Conservation (phyloP, 164 flowering plant genomes). For the Stephania cephalantha region DNA sequence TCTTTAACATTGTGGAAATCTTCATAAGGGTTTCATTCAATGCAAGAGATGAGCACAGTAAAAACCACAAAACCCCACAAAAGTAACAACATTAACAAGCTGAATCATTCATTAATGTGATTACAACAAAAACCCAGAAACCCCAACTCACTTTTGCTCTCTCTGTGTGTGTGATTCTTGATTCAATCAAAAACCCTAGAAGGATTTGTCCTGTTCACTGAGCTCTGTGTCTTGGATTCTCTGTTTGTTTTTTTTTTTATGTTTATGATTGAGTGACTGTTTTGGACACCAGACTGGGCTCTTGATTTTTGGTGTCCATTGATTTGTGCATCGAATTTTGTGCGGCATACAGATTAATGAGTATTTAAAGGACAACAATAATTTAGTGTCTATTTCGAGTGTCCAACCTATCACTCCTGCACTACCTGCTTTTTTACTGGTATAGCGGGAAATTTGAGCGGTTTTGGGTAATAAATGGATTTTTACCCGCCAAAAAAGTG, state of each 20-base stretch:
- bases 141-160: background rate
- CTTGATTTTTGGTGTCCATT: too few species aligned
- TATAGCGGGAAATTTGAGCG: slow-evolving; percentile 12
- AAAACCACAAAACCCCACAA: background rate
- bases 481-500: slow-evolving; percentile 18
- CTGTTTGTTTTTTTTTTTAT: background rate
- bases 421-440: background rate
- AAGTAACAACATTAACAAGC: too few species aligned
- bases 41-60: background rate
- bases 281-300: too few species aligned
- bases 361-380: too few species aligned
- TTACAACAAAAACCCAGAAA: background rate
- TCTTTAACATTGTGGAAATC: background rate
- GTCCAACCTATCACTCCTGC: too few species aligned
- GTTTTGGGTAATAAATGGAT: slow-evolving; percentile 4
- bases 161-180: background rate
- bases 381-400: too few species aligned
- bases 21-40: background rate
- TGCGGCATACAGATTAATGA: too few species aligned
- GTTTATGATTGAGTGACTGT: background rate
- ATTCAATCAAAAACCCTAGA: slow-evolving; percentile 7
- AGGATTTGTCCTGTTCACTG: background rate
- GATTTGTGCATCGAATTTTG: too few species aligned
- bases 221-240: background rate
- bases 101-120: background rate